Base-by-base conservation (phyloP, 768 basidiomycete genomes). In the Ramaria sp. region DNA sequence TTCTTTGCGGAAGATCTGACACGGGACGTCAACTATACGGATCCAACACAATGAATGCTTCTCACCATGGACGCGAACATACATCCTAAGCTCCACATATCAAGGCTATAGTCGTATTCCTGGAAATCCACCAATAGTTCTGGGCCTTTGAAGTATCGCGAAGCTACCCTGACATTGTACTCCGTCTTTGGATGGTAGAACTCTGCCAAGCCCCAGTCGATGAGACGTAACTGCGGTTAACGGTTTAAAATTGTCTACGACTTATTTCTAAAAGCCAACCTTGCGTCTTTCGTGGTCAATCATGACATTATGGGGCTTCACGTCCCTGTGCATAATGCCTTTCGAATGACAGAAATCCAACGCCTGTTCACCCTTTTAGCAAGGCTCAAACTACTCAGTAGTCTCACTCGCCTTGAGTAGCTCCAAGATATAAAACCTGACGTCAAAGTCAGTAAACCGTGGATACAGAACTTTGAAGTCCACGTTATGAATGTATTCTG, bases 261-360 rank as follows among this genome's bases (percentile, higher is more conserved):
- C 25, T 16, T 4, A 4, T 38, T 37, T 12, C 15, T 3, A 3
- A 30, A 18, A 36, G 65, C 71, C 57, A 63, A 90, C 93, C 75
- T 94, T 90, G 66, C 90, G 83, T 68, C 88, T 88, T 63, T 97
- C 92, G 66, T 97, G 94, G 69, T 98, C 95, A 69, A 97, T 97
- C 93, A 98, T 97, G 52, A 98, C 92, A 69, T 98, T 98, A 70
- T 96, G 93, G 12, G 95, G 95, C 66, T 98, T 98, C 56, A 98
- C 95, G 66, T 97, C 95, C 61, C 95, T 77, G 67, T 97, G 94
- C 92, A 97, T 97, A 67, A 98, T 97, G 8, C 95, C 95, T 62
- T 94, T 92, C 28, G 95, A 98, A 69, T 98, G 95, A 63, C 95
- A 97, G 67, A 83, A 98, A 70, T 98, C 95, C 65, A 98, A 73